Conservation (phyloP, 371 early-diverging fungal genomes). For the Amoeboaphelidium protococcarum region DNA sequence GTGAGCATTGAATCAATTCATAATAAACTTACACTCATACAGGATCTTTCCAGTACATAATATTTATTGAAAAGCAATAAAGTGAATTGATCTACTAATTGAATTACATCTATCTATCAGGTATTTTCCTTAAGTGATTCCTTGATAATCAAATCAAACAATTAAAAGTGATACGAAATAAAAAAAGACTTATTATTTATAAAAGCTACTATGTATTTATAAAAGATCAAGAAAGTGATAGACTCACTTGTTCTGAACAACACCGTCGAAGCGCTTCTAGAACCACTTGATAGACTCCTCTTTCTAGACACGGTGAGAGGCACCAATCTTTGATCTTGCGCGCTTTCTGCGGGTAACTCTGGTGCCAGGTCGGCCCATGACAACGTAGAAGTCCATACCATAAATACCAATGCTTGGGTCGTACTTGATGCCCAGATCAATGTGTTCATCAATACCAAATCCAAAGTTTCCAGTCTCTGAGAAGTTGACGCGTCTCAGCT, state of each 20-base stretch:
- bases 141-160: too few relatives aligned
- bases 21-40: too few relatives aligned
- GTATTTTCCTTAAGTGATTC: too few relatives aligned
- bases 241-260: conserved; percentile 51
- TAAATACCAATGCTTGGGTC: conserved; percentile 85
- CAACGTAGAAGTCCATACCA: conserved; percentile 90
- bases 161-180: too few relatives aligned
- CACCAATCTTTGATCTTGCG: conserved; percentile 59
- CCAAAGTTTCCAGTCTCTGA: conserved; percentile 98
- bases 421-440: conserved; percentile 99
- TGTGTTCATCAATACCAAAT: conserved; percentile 99
- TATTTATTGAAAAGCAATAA: too few relatives aligned
- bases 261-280: conserved; percentile 53
- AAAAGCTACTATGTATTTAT: too few relatives aligned
- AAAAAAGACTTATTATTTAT: too few relatives aligned
- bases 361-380: conserved; percentile 92
- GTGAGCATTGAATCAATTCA: too few relatives aligned
- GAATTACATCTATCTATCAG: too few relatives aligned
- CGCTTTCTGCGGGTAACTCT: conserved; percentile 92
- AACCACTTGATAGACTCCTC: conserved; percentile 44
- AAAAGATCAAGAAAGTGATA: too few relatives aligned
- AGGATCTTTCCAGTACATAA: too few relatives aligned
- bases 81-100: too few relatives aligned
- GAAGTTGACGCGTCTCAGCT: conserved; percentile 85
- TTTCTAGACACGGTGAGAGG: conserved; percentile 76